Evolutionary conservation across 352 stramenopile genomes (phyloP).

Genomic region (Pythium guiyangense): DNA sequence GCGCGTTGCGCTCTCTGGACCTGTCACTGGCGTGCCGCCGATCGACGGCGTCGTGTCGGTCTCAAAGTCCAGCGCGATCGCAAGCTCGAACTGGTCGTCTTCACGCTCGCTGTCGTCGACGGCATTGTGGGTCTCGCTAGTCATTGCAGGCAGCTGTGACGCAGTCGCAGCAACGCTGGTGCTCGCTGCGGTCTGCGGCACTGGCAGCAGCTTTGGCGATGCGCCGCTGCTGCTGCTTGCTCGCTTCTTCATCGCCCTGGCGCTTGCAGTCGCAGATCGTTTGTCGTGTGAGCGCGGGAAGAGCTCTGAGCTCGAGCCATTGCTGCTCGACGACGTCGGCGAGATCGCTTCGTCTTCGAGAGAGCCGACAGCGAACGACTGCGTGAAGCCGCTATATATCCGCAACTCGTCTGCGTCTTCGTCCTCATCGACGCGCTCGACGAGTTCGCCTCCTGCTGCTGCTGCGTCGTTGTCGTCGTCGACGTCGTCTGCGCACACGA

Average conservation of each 20-base stretch:
- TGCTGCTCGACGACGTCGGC: conserved; percentile 56
- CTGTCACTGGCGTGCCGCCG: conserved; percentile 14
- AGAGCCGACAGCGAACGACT: background rate
- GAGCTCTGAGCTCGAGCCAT: conserved; percentile 32
- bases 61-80: conserved; percentile 64
- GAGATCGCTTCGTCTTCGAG: conserved; percentile 24
- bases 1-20: conserved; percentile 45
- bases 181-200: background rate
- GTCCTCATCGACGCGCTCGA: background rate
- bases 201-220: background rate
- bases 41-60: conserved; percentile 38
- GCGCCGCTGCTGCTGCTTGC: background rate
- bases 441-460: background rate
- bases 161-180: background rate
- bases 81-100: conserved; percentile 41
- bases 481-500: conserved; percentile 3
- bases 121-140: conserved; percentile 18
- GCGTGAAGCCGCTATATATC: conserved; percentile 12
- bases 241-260: conserved; percentile 7
- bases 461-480: conserved; percentile 5
- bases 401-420: conserved; percentile 4
- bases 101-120: conserved; percentile 19
- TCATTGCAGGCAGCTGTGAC: conserved; percentile 18
- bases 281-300: conserved; percentile 6
- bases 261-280: background rate